phyloP scores from a whole-genome alignment of 306 rosid genomes.

The Quercus glauca region DNA sequence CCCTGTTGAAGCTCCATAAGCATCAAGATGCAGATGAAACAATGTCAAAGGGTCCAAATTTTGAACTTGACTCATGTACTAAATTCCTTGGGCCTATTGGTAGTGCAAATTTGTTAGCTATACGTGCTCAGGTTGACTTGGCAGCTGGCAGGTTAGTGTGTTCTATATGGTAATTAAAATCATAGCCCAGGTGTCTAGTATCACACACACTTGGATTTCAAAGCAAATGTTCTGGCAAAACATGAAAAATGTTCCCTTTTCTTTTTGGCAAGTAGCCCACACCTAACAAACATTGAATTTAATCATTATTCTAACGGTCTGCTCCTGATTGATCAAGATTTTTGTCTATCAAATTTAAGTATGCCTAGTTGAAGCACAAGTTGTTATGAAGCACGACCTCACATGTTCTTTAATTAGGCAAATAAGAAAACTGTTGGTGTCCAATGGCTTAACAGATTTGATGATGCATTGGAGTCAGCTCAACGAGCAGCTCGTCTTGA shows the following conservation, averaged over 20 bases:
- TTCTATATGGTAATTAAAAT: not conserved
- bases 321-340: too few species aligned
- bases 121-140: conserved; percentile 64
- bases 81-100: conserved; percentile 77
- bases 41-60: conserved; percentile 57
- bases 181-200: not conserved
- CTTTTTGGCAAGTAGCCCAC: too few species aligned
- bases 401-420: too few species aligned
- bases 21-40: conserved; percentile 77
- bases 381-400: too few species aligned
- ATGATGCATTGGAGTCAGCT: conserved; percentile 67
- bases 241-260: too few species aligned
- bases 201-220: too few species aligned
- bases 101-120: conserved; percentile 56
- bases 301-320: too few species aligned
- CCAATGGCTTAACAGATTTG: conserved; percentile 44
- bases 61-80: conserved; percentile 60
- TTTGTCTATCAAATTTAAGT: too few species aligned
- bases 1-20: conserved; percentile 64
- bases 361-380: too few species aligned
- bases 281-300: too few species aligned
- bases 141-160: conserved; percentile 66
- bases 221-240: too few species aligned
- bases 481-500: conserved; percentile 59
- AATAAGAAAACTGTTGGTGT: not conserved